Evolutionary conservation across 1,284 basidiomycete genomes (phyloP), one percentile per base, ranked within the genome.

Genomic region (Sporisorium reilianum): DNA sequence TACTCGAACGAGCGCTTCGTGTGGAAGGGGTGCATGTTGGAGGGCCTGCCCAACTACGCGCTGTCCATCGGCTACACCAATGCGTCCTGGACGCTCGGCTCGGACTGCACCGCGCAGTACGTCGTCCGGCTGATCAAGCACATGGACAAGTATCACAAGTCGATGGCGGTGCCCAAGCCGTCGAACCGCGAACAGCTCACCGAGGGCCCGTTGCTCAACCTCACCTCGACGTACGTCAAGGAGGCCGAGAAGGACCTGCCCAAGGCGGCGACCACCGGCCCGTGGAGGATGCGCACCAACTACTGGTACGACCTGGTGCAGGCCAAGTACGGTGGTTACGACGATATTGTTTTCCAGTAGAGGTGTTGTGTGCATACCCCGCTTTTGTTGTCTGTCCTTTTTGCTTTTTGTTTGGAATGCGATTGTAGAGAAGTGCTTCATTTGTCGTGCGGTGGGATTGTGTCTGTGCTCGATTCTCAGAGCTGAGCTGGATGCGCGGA

Each of bases 81-180:
- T 57, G 80, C 80, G 2, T 81, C 80, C 3, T 85, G 82, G 81
- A 83, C 84, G 1, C 67, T 84, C 2, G 84, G 84, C 20, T 74
- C 74, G 9, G 80, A 83, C 59, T 77, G 77, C 62, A 79, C 79
- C 1, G 79, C 78, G 2, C 78, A 78, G 53, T 80, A 69, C 40
- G 57, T 83, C 25, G 64, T 71, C 20, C 54, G 78, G 3, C 38
- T 85, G 25, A 59, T 85, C 53, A 67, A 71, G 51, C 55, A 80
- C 58, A 67, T 79, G 64, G 61, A 80, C 50, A 58, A 77, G 56
- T 69, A 73, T 41, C 64, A 71, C 71, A 74, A 71, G 64, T 65
- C 61, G 20, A 32, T 51, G 32, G 66, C 54, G 5, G 49, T 65
- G 6, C 75, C 75, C 25, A 41, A 63, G 34, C 58, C 72, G 3